phyloP scores from a whole-genome alignment of 2,329 filamentous ascomycete species.

The Pseudogymnoascus sp. region DNA sequence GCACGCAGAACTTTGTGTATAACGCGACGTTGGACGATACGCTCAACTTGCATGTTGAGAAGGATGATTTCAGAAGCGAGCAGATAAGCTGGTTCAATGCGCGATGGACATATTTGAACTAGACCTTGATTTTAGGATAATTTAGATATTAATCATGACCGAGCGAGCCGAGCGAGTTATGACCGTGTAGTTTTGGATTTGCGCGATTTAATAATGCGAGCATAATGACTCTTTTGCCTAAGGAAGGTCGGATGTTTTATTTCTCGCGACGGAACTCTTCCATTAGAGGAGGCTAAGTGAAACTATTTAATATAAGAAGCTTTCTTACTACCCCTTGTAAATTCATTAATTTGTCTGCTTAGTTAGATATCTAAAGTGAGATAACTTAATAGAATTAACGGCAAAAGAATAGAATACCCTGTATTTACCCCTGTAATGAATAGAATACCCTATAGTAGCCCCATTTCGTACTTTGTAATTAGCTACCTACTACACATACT shows the following conservation, averaged over 20 bases:
- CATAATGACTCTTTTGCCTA: not conserved
- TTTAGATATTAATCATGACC: not conserved
- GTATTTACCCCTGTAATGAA: no score
- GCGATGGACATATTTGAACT: constrained; percentile 35
- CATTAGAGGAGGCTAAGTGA: not conserved
- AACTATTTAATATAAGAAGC: not conserved
- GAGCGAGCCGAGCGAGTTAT: not conserved
- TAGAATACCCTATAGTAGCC: no score
- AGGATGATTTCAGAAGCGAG: constrained; percentile 6
- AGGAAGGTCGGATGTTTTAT: not conserved
- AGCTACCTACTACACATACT: no score
- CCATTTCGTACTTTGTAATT: no score
- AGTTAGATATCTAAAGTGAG: not conserved
- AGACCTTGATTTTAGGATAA: not conserved
- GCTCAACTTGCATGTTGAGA: constrained; percentile 10
- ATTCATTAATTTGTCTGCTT: not conserved
- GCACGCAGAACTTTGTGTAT: constrained; percentile 7
- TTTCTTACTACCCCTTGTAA: not conserved
- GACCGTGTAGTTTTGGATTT: not conserved
- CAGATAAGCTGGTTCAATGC: constrained; percentile 28
- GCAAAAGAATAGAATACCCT: no score
- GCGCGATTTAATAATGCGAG: not conserved
- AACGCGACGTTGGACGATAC: constrained; percentile 9
- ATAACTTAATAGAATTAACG: not conserved
- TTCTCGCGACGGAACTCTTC: no score